Percentiles rank a stretch among this genome's conserved stretches.
Evolutionary conservation across 2,329 filamentous ascomycete genomes (phyloP).

Genomic region (Hypoxylon sp.): DNA sequence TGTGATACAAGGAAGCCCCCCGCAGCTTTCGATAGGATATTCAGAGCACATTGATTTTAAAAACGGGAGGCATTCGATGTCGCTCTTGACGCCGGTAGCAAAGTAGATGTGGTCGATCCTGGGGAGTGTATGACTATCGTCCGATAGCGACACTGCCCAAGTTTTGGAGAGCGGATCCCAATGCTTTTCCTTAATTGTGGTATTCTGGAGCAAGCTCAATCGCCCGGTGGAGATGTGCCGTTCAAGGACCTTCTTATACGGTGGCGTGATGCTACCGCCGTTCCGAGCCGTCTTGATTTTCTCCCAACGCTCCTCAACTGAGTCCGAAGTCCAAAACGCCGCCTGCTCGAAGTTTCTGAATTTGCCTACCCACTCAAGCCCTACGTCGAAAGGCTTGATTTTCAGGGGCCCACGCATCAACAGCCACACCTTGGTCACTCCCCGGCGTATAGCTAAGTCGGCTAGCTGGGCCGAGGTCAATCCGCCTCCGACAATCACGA

Average conservation of each 20-base stretch:
- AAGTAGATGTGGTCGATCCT: constrained; percentile 79
- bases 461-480: constrained; percentile 82
- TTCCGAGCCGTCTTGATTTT: constrained; percentile 77
- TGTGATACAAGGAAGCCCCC: constrained; percentile 80
- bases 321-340: constrained; percentile 82
- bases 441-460: constrained; percentile 74
- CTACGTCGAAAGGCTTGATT: constrained; percentile 84
- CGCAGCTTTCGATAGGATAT: constrained; percentile 73
- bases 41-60: constrained; percentile 71
- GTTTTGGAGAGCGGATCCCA: constrained; percentile 65
- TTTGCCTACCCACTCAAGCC: constrained; percentile 84
- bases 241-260: constrained; percentile 76
- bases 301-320: constrained; percentile 75
- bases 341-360: constrained; percentile 84
- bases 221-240: constrained; percentile 67
- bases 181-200: constrained; percentile 65
- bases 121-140: constrained; percentile 66
- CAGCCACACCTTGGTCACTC: constrained; percentile 77
- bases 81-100: constrained; percentile 78
- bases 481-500: constrained; percentile 82
- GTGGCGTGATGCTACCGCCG: constrained; percentile 82
- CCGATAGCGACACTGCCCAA: constrained; percentile 58
- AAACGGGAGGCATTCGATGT: constrained; percentile 73
- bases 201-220: constrained; percentile 71
- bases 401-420: constrained; percentile 73